A percentile compares a stretch with the other conserved stretches of the same genome.
These are phyloP conservation scores for Penicillium rolfsii DNA, from an alignment of 2,329 filamentous ascomycete species.

Conservation along the genomic window DNA sequence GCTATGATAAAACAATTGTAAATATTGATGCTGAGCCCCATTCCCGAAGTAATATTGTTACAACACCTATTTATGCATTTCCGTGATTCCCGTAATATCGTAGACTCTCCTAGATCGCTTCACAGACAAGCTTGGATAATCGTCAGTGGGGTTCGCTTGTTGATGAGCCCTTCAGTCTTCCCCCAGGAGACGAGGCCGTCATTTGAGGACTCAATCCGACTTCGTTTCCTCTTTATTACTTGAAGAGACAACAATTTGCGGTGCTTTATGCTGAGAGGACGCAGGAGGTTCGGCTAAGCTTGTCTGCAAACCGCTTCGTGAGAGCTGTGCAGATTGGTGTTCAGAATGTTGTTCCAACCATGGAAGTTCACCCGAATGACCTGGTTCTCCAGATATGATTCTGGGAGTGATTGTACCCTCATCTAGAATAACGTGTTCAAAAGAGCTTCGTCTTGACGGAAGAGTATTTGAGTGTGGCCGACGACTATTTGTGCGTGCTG, in stretches of 20 bases:
- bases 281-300: neutral
- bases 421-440: neutral
- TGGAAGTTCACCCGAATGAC: neutral
- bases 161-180: neutral
- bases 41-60: neutral
- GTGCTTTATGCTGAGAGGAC: neutral
- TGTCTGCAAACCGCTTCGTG: neutral
- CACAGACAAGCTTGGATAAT: neutral
- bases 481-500: neutral
- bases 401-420: neutral
- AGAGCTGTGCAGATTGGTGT: neutral
- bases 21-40: neutral
- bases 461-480: conserved; percentile 18
- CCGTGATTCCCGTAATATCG: no score
- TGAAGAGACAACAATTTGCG: neutral
- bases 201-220: neutral
- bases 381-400: neutral
- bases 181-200: neutral
- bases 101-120: no score
- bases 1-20: neutral
- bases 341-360: neutral
- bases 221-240: neutral
- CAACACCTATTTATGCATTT: neutral
- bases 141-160: neutral
- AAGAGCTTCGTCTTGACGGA: conserved; percentile 14